Percentiles rank a stretch among this genome's conserved stretches.
Conservation (phyloP, 139 green algal species). For the Pleodorina starrii region DNA sequence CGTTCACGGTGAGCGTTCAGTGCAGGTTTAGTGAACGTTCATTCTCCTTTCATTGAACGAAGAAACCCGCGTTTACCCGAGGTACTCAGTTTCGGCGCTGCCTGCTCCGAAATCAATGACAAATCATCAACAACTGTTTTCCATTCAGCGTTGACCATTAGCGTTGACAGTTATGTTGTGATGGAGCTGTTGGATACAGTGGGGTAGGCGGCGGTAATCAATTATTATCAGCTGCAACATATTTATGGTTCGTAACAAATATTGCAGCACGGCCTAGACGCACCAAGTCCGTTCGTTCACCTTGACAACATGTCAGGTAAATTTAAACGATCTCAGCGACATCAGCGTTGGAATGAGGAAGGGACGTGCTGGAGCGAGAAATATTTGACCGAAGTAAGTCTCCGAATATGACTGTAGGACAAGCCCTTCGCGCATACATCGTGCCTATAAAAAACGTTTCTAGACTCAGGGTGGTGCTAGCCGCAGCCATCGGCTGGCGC, state of each 20-base stretch:
- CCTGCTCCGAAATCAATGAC: background rate
- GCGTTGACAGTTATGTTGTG: background rate
- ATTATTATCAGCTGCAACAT: background rate
- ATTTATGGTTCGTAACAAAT: background rate
- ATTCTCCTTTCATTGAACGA: too few relatives aligned
- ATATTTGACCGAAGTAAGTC: background rate
- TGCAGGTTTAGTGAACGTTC: too few relatives aligned
- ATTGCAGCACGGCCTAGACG: too few relatives aligned
- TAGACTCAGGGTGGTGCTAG: background rate
- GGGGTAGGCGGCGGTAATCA: background rate
- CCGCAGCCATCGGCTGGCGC: background rate
- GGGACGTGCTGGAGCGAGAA: slow-evolving; percentile 21
- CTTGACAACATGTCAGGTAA: slow-evolving; percentile 35
- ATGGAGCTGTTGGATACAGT: background rate
- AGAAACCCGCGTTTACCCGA: too few relatives aligned
- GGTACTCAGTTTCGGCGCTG: too few relatives aligned
- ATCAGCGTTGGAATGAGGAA: slow-evolving; percentile 28
- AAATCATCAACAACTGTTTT: background rate
- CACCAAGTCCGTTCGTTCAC: too few relatives aligned
- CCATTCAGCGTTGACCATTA: background rate
- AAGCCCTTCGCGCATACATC: background rate
- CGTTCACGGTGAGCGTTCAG: too few relatives aligned
- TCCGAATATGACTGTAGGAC: background rate
- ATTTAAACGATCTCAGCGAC: slow-evolving; percentile 31
- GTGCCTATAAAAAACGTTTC: background rate